phyloP scores from a whole-genome alignment of 139 green algal species.

The Chlorella sp. region DNA sequence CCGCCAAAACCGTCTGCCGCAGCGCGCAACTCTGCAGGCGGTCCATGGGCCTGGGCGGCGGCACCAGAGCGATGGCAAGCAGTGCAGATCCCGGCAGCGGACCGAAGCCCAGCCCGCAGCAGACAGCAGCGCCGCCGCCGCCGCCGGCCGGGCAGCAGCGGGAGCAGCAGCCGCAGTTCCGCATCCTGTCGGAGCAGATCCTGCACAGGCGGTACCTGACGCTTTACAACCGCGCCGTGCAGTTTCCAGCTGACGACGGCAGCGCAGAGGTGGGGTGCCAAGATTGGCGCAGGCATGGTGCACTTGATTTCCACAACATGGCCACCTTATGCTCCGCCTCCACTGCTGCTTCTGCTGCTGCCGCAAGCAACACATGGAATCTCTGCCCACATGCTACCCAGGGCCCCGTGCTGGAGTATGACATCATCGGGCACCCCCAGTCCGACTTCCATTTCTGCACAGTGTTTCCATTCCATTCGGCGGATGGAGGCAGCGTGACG shows the following conservation, averaged over 20 bases:
- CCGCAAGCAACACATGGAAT: not conserved
- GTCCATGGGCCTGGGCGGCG: too few relatives aligned
- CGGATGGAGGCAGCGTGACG: slow-evolving; percentile 55
- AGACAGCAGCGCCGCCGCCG: not conserved
- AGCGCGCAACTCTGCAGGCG: too few relatives aligned
- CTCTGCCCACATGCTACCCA: not conserved
- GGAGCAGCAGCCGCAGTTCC: slow-evolving; percentile 25
- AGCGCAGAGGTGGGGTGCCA: not conserved
- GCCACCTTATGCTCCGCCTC: not conserved
- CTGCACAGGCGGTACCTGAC: slow-evolving; percentile 64
- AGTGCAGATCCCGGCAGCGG: too few relatives aligned
- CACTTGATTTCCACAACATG: not conserved
- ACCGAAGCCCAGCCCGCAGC: too few relatives aligned
- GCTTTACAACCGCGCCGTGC: slow-evolving; percentile 62
- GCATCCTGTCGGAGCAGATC: slow-evolving; percentile 49
- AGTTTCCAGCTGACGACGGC: slow-evolving; percentile 42
- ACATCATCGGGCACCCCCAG: slow-evolving; percentile 81
- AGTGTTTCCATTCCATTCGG: slow-evolving; percentile 75
- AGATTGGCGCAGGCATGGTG: not conserved
- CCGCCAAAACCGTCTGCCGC: too few relatives aligned
- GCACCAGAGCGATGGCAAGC: too few relatives aligned
- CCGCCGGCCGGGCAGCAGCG: not conserved
- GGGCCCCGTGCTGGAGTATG: slow-evolving; percentile 67
- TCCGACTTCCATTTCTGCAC: slow-evolving; percentile 72
- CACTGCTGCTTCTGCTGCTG: not conserved